These are phyloP conservation scores for Orbilia oligospora DNA, from an alignment of 2,329 filamentous ascomycete species.

Conservation along the genomic window DNA sequence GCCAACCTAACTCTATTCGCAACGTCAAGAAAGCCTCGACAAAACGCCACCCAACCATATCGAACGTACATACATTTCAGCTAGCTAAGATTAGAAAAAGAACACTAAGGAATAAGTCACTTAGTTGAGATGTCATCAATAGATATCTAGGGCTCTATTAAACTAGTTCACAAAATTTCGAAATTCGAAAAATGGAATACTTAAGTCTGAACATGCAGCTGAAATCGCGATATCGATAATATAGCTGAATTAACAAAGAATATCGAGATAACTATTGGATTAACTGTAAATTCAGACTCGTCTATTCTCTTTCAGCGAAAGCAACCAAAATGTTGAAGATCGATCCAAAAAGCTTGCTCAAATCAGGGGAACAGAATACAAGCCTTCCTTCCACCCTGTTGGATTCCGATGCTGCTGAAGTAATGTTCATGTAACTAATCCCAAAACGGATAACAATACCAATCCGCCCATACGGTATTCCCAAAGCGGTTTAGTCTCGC, in stretches of 20 bases:
- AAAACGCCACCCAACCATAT: neutral
- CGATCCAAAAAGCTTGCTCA: conserved; percentile 17
- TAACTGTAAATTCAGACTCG: neutral
- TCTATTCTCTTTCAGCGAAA: conserved; percentile 1
- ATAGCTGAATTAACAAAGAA: too few species aligned
- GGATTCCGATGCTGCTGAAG: neutral
- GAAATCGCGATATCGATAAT: too few species aligned
- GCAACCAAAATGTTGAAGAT: neutral
- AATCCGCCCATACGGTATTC: neutral
- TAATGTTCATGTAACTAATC: neutral
- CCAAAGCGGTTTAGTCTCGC: conserved; percentile 37
- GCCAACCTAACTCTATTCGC: conserved; percentile 8
- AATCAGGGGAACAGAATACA: neutral
- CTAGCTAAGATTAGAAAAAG: neutral
- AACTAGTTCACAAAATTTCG: too few species aligned
- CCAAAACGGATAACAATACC: conserved; percentile 23
- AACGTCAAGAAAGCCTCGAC: neutral
- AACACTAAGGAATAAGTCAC: neutral
- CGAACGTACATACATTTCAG: too few species aligned
- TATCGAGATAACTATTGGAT: too few species aligned
- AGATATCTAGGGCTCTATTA: too few species aligned
- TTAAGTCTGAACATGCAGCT: too few species aligned
- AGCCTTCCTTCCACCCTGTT: too few species aligned
- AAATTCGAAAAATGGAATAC: too few species aligned
- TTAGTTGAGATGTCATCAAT: neutral